phyloP scores from a whole-genome alignment of 768 basidiomycete species.

The Collybia sp. region DNA sequence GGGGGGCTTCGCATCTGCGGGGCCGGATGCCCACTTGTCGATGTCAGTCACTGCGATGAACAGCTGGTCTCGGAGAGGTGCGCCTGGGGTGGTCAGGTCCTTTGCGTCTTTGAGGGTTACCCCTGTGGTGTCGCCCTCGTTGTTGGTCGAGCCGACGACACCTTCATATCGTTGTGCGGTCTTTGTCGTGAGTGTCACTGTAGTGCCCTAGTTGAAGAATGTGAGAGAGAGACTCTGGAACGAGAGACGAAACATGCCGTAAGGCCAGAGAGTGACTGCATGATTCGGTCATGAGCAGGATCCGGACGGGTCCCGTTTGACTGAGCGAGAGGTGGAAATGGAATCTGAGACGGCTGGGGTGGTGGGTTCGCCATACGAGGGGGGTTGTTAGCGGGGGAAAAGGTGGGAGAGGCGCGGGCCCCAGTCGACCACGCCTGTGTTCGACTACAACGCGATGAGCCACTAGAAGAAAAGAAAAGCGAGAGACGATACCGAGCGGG shows the following conservation, averaged over 20 bases:
- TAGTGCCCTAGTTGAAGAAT: constrained; percentile 49
- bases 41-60: constrained; percentile 74
- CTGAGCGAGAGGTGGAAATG: constrained; percentile 42
- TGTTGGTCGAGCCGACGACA: constrained; percentile 52
- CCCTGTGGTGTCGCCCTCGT: constrained; percentile 66
- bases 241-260: constrained; percentile 45
- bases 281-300: constrained; percentile 49
- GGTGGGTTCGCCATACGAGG: constrained; percentile 28
- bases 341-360: constrained; percentile 29
- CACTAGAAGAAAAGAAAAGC: constrained; percentile 10
- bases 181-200: constrained; percentile 73
- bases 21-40: constrained; percentile 68
- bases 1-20: constrained; percentile 62
- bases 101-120: constrained; percentile 76
- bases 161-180: constrained; percentile 71
- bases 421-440: constrained; percentile 56
- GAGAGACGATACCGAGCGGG: constrained; percentile 34
- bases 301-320: constrained; percentile 47
- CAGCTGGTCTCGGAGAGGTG: constrained; percentile 63
- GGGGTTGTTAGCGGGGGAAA: constrained; percentile 46
- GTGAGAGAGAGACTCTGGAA: constrained; percentile 1
- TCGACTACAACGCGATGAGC: constrained; percentile 29
- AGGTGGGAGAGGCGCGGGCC: constrained; percentile 66
- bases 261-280: constrained; percentile 64
- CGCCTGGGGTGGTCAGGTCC: constrained; percentile 62